Base-by-base conservation (phyloP, 106 monocot genomes). In the Posidonia australis region DNA sequence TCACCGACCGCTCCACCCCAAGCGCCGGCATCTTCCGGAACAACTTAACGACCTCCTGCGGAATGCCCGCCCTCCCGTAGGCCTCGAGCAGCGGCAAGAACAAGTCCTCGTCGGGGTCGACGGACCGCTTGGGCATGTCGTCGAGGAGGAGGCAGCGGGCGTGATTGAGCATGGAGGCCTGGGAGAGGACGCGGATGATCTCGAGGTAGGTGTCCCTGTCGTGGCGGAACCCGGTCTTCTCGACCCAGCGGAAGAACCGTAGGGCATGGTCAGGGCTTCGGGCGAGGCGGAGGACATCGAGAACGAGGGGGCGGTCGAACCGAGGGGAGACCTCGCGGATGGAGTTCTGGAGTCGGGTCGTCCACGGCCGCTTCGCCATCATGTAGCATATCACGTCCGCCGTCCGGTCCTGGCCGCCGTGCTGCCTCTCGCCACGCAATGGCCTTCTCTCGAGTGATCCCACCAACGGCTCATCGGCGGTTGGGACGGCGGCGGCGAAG, bases 311-410 rank as follows among this genome's bases (percentile, higher is more conserved):
- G n/a, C 53, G 61, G 72, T 76, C 78, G 75, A 91, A 85, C 51
- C 30, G 17, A n/a, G 91, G 85, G 55, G 54, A 77, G 21, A 91
- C 63, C 26, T 25, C 54, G 1, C 91, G 82, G 74, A 98, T 98
- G 13, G 98, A 88, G 72, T 87, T 91, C 84, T 98, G 82, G 70
- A 98, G 90, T 51, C 91, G 90, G 52, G 91, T 91, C 25, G 98
- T 98, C 98, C 98, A 98, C 1, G 82, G 84, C 2, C 98, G 87
- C 46, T 57, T 71, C 10, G 75, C 43, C 81, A 98, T 88, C 83
- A 98, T 91, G 46, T 69, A 32, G 72, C 82, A 74, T 30, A 98
- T 85, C 10, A 79, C 73, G 53, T 81, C 76, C 59, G 81, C 75
- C 29, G 81, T 83, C 13, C 36, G 42, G 46, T 66, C 74, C 16